These are phyloP conservation scores for Delphinella strobiligena DNA, from an alignment of 2,329 filamentous ascomycete genomes.

Conservation along the genomic window DNA sequence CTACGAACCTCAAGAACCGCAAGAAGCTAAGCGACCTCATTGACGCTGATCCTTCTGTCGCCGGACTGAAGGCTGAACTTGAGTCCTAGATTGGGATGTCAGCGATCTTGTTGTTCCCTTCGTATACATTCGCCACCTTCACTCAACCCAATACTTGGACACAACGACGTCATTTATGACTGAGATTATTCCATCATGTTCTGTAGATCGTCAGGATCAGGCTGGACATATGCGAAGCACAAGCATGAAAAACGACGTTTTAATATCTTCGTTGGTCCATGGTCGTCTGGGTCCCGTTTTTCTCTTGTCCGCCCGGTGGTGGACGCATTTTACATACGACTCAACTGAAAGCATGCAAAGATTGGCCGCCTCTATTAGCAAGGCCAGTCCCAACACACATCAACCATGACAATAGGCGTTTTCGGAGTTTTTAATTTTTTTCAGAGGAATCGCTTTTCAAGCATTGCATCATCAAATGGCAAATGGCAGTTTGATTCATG, in stretches of 20 bases:
- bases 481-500: no score
- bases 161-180: neutral
- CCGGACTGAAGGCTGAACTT: constrained; percentile 5
- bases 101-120: no score
- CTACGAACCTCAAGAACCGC: constrained; percentile 43
- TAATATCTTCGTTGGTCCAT: neutral
- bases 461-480: no score
- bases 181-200: neutral
- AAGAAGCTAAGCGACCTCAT: constrained; percentile 43
- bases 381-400: neutral
- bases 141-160: no score
- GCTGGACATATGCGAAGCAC: neutral
- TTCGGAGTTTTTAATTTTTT: neutral
- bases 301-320: no score
- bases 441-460: no score
- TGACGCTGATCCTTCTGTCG: constrained; percentile 25
- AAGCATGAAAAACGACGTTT: neutral
- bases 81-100: constrained; percentile 1
- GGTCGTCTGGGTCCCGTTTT: neutral
- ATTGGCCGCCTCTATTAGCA: no score
- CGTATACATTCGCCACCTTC: no score
- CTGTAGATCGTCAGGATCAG: neutral
- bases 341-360: no score
- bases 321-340: neutral
- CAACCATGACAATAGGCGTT: neutral